Percentiles rank a stretch among this genome's conserved stretches.
phyloP scores from a whole-genome alignment of 78 protist species.

The Dictyostelium brefeldianum region DNA sequence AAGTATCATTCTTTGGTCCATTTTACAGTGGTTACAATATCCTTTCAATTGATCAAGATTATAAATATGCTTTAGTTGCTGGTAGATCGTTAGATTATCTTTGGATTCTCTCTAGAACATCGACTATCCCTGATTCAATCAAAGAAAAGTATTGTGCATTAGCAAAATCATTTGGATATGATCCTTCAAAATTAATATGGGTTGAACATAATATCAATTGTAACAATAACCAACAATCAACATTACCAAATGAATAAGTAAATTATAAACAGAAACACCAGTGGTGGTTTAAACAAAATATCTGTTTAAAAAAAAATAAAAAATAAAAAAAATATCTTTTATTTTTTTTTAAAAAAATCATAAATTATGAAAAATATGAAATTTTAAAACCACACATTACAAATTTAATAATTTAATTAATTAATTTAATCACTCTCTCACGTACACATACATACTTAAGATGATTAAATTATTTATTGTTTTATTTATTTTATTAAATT shows the following conservation, averaged over 20 bases:
- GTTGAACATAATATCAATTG: neutral
- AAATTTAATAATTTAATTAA: too few species aligned
- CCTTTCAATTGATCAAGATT: neutral
- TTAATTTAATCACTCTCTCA: too few species aligned
- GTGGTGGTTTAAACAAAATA: too few species aligned
- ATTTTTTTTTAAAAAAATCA: too few species aligned
- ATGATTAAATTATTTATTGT: too few species aligned
- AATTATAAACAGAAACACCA: too few species aligned
- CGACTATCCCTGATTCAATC: neutral
- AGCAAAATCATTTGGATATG: neutral
- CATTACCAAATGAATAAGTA: too few species aligned
- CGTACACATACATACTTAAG: too few species aligned
- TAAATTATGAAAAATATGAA: too few species aligned
- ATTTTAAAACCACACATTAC: too few species aligned
- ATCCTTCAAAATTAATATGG: neutral
- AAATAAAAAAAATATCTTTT: neutral
- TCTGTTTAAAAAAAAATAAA: neutral
- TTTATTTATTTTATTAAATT: too few species aligned
- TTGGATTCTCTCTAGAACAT: conserved; percentile 18
- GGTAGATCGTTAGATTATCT: neutral
- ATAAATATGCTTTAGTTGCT: neutral
- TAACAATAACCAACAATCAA: neutral
- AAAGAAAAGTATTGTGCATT: neutral
- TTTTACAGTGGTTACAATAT: conserved; percentile 21
- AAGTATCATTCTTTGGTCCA: neutral